Base-by-base conservation (phyloP, 2,329 filamentous ascomycete species). In the Nakataea oryzae region DNA sequence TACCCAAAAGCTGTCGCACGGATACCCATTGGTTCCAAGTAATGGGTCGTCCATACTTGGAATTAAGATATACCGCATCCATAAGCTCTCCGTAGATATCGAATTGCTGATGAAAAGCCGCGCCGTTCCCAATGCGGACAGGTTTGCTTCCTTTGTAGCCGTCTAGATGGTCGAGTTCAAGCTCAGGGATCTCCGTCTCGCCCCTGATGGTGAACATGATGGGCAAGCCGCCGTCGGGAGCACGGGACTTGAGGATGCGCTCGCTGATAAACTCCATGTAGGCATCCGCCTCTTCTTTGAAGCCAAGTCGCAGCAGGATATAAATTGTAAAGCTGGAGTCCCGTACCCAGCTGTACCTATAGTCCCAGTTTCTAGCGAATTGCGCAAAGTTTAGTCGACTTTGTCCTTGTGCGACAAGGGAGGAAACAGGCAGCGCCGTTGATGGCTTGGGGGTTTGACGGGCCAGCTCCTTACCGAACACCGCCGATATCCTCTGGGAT, bases 151-250 rank as follows among this genome's bases (percentile, higher is more conserved):
- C 81, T 61, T 85, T 79, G 70, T 92, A 91, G 2, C 89, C 89
- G 57, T 90, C 86, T 2, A 93, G 79, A 67, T 93, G 89, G 62
- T 78, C 72, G 7, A 91, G 79, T 65, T 89, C 87, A 47, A 79
- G 69, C 73, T 91, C 89, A 0, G 88, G 87, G 50, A 92, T 89
- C 54, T 91, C 85, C 1, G 87, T 91, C 57, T 85, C 86, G 58
- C 89, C 89, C 28, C 84, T 81, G 66, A 93, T 91, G 54, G 86
- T 90, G 70, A 92, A 91, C 89, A 93, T 92, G 69, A 93, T 90
- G 14, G 89, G 89, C 47, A 93, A 74, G 0, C 82, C 85, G 32
- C 85, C 83, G 59, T 86, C 82, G 1, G 80, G 70, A 9, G 76
- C 76, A n/a, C 84, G 79, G 1, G 86, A 86, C 64, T 84, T 79